A percentile compares a stretch with the other conserved stretches of the same genome.
phyloP scores from a whole-genome alignment of 164 flowering plant genomes.

The Protea cynaroides region DNA sequence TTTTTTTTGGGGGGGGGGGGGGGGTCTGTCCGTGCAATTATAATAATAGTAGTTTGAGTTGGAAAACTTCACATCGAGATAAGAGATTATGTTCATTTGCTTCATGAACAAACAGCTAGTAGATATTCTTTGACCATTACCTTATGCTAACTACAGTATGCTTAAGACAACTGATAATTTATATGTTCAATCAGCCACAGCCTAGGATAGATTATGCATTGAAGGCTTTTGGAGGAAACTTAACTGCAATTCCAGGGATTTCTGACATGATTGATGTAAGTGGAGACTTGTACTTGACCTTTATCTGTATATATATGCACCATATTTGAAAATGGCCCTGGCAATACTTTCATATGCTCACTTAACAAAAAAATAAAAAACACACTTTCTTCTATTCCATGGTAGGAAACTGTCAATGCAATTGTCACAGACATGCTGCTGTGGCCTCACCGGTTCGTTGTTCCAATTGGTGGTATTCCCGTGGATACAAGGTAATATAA shows the following conservation, averaged over 20 bases:
- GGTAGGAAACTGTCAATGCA: slow-evolving; percentile 79
- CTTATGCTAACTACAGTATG: neutral
- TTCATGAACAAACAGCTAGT: neutral
- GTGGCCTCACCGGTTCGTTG: slow-evolving; percentile 99
- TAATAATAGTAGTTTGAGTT: too few relatives aligned
- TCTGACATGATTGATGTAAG: slow-evolving; percentile 98
- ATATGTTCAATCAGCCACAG: slow-evolving; percentile 55
- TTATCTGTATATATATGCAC: neutral
- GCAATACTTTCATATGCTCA: neutral
- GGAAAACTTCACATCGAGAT: neutral
- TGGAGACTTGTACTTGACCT: slow-evolving; percentile 1
- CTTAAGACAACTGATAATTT: slow-evolving; percentile 5
- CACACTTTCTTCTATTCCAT: neutral
- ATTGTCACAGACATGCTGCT: slow-evolving; percentile 90
- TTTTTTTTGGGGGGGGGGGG: too few relatives aligned
- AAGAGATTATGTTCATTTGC: neutral
- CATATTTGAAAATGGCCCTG: neutral
- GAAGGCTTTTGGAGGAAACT: slow-evolving; percentile 98
- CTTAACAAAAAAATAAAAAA: neutral
- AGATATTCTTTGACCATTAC: neutral
- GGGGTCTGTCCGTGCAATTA: too few relatives aligned
- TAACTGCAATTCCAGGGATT: slow-evolving; percentile 93
- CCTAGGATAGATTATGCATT: slow-evolving; percentile 88
- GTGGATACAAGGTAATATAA: slow-evolving; percentile 66
- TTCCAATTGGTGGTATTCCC: slow-evolving; percentile 90